Percentiles rank a stretch among this genome's conserved stretches.
Evolutionary conservation across 352 stramenopile species (phyloP).

Genomic region (Phytophthora boehmeriae): DNA sequence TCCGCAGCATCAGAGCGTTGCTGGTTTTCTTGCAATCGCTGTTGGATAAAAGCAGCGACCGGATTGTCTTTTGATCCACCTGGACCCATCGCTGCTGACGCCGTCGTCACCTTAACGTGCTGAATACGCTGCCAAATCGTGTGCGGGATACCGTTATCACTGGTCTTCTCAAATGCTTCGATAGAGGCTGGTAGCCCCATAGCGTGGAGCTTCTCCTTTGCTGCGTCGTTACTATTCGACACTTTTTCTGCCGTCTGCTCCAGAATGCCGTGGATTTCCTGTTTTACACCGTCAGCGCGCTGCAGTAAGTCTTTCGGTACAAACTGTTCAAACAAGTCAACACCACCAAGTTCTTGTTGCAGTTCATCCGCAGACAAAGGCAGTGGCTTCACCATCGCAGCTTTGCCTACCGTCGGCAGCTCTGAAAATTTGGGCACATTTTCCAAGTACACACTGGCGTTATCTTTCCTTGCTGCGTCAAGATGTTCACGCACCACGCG

Average conservation of each 20-base stretch:
- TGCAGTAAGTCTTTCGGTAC: conserved; percentile 61
- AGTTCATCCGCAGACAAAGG: conserved; percentile 55
- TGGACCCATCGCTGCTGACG: conserved; percentile 19
- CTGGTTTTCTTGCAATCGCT: conserved; percentile 61
- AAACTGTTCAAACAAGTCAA: conserved; percentile 77
- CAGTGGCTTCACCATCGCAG: conserved; percentile 70
- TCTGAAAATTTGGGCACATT: conserved; percentile 67
- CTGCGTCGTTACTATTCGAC: conserved; percentile 50
- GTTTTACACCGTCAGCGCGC: conserved; percentile 50
- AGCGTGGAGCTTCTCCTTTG: conserved; percentile 56
- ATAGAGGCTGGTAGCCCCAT: conserved; percentile 78
- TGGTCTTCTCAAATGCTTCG: conserved; percentile 76
- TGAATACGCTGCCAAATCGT: conserved; percentile 65
- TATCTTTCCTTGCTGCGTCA: conserved; percentile 72
- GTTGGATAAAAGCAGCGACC: conserved; percentile 45
- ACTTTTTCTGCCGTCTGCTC: conserved; percentile 46
- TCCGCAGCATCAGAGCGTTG: conserved; percentile 56
- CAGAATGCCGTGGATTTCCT: conserved; percentile 56
- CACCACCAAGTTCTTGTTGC: conserved; percentile 51
- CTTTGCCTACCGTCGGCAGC: conserved; percentile 62
- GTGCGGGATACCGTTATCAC: conserved; percentile 57
- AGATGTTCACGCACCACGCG: conserved; percentile 62
- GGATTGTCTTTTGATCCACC: conserved; percentile 33
- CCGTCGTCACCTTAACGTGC: conserved; percentile 45
- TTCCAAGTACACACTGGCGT: conserved; percentile 82